Percentiles rank a stretch among this genome's conserved stretches.
These are phyloP conservation scores for Apophysomyces elegans DNA, from an alignment of 371 early-diverging fungal genomes.

Conservation along the genomic window DNA sequence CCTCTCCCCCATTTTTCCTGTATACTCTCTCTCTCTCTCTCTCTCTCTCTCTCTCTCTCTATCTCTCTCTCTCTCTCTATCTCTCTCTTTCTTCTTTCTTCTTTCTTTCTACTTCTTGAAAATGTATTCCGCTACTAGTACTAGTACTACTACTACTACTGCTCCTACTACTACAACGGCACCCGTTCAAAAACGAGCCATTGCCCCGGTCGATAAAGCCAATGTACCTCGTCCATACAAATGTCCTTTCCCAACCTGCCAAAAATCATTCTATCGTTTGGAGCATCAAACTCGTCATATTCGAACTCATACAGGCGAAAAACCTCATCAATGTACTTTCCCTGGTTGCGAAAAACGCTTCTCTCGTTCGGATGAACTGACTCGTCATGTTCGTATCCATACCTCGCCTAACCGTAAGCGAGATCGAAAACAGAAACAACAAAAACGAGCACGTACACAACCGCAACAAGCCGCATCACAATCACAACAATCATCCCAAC, in stretches of 20 bases:
- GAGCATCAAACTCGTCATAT: constrained; percentile 89
- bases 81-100: too few species aligned
- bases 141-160: too few species aligned
- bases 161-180: constrained; percentile 7
- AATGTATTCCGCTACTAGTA: constrained; percentile 17
- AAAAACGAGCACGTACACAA: constrained; percentile 8
- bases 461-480: constrained; percentile 13
- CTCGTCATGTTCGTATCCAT: constrained; percentile 83
- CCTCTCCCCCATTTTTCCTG: not conserved
- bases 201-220: constrained; percentile 40
- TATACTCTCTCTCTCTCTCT: constrained; percentile 6
- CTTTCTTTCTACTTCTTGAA: constrained; percentile 11
- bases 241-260: constrained; percentile 61
- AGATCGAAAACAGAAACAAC: constrained; percentile 25
- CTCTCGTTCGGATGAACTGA: constrained; percentile 90
- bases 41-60: constrained; percentile 10
- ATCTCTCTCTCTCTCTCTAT: too few species aligned
- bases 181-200: constrained; percentile 28
- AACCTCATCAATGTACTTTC: constrained; percentile 83
- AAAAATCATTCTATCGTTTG: constrained; percentile 71
- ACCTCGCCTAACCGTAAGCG: constrained; percentile 48
- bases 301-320: constrained; percentile 92
- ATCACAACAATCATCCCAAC: constrained; percentile 7
- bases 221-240: constrained; percentile 65
- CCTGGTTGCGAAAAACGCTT: constrained; percentile 86